A percentile compares a stretch with the other conserved stretches of the same genome.
phyloP scores from a whole-genome alignment of 164 flowering plant species.

The Sedum album region DNA sequence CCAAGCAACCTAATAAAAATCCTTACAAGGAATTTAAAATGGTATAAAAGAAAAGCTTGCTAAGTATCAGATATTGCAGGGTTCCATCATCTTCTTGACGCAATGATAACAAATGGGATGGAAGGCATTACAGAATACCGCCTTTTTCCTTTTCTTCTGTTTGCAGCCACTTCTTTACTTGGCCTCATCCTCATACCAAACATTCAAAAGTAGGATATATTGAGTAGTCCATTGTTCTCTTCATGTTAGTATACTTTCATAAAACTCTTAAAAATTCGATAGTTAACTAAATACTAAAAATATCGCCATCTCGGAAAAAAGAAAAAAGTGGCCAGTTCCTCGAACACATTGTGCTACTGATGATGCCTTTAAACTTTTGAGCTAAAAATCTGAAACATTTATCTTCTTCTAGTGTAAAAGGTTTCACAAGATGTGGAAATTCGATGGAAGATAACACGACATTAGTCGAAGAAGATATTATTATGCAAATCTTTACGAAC shows the following conservation, averaged over 20 bases:
- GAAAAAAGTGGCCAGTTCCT: neutral
- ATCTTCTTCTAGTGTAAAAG: neutral
- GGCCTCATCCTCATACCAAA: conserved; percentile 4
- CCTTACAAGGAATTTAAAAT: neutral
- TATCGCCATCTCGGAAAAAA: too few species aligned
- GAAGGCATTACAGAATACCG: neutral
- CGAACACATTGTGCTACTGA: too few species aligned
- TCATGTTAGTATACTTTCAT: neutral
- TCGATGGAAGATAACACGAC: neutral
- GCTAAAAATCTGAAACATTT: neutral
- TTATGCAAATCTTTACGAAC: neutral
- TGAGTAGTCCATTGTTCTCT: neutral
- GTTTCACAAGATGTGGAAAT: neutral
- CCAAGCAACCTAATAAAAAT: neutral
- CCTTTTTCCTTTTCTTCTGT: neutral
- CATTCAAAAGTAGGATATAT: neutral
- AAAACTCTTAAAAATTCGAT: neutral
- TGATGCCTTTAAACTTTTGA: neutral
- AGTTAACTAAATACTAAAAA: neutral
- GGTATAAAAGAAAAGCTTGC: too few species aligned
- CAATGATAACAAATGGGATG: neutral
- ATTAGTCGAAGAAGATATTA: neutral
- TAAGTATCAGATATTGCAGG: too few species aligned
- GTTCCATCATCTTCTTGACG: neutral
- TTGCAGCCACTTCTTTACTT: neutral